Conservation (phyloP, 2,329 filamentous ascomycete species). For the Colletotrichum salicis region DNA sequence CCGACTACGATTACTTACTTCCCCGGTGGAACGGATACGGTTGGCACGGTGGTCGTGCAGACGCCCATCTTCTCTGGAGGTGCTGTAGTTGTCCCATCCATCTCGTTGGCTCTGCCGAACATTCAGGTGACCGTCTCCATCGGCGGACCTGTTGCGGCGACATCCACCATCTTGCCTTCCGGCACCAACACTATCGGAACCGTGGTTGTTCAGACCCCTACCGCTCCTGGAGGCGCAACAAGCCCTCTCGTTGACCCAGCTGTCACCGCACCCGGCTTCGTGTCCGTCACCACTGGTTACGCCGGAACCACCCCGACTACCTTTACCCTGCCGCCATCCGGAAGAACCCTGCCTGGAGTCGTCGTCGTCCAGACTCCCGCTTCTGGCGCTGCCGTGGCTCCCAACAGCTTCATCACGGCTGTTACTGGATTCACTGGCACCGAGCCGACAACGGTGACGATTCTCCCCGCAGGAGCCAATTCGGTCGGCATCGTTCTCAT, state of each 20-base stretch:
- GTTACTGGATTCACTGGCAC: conserved; percentile 18
- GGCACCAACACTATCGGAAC: background rate
- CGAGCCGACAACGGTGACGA: conserved; percentile 15
- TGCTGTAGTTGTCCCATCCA: background rate
- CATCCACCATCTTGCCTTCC: background rate
- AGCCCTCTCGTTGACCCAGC: background rate
- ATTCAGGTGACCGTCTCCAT: background rate
- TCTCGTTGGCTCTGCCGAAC: background rate
- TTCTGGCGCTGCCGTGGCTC: background rate
- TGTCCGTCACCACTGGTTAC: background rate
- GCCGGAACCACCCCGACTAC: conserved; percentile 8
- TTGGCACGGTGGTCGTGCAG: conserved; percentile 29
- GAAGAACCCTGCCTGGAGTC: conserved; percentile 3
- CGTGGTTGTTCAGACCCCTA: conserved; percentile 19
- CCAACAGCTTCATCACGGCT: conserved; percentile 17
- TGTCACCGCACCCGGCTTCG: background rate
- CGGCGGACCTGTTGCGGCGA: background rate
- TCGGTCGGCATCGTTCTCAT: conserved; percentile 18
- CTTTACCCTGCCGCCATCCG: conserved; percentile 8
- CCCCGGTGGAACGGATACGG: conserved; percentile 4
- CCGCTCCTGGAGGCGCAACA: background rate
- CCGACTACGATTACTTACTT: conserved; percentile 19
- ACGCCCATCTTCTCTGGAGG: conserved; percentile 25
- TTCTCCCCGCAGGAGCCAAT: conserved; percentile 6
- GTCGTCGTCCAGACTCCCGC: conserved; percentile 18